A percentile compares a stretch with the other conserved stretches of the same genome.
Evolutionary conservation across 305 asterid genomes (phyloP).

Genomic region (Striga hermonthica): DNA sequence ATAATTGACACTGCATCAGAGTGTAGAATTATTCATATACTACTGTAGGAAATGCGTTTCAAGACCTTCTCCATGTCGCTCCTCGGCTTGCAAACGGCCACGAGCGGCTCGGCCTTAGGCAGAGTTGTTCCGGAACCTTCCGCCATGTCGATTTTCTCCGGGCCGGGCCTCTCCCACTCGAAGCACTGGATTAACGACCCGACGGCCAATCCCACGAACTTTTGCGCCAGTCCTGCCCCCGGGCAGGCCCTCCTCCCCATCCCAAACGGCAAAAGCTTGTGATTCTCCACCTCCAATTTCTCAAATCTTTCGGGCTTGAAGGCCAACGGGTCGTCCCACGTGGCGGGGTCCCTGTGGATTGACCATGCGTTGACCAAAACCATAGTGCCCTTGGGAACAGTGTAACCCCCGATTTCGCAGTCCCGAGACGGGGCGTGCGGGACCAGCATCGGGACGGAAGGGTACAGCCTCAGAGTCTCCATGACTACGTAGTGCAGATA

Average conservation of each 20-base stretch:
- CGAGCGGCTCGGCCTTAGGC: conserved; percentile 27
- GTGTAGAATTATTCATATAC: too few relatives aligned
- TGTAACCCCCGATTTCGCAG: conserved; percentile 33
- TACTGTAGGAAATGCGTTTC: neutral
- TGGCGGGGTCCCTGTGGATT: conserved; percentile 35
- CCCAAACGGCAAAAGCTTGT: conserved; percentile 35
- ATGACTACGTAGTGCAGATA: conserved; percentile 32
- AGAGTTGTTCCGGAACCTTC: conserved; percentile 27
- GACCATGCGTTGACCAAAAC: conserved; percentile 30
- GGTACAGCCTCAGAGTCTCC: conserved; percentile 37
- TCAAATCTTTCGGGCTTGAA: conserved; percentile 39
- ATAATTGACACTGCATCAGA: too few relatives aligned
- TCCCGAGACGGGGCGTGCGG: conserved; percentile 34
- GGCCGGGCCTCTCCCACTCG: conserved; percentile 33
- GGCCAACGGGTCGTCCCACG: conserved; percentile 34
- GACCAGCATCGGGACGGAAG: conserved; percentile 33
- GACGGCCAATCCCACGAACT: conserved; percentile 26
- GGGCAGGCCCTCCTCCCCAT: conserved; percentile 42
- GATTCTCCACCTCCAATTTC: conserved; percentile 30
- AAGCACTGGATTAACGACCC: conserved; percentile 39
- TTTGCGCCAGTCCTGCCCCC: conserved; percentile 28
- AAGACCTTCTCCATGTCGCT: conserved; percentile 20
- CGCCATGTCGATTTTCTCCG: conserved; percentile 13
- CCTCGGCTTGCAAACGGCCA: conserved; percentile 25
- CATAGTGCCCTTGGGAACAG: conserved; percentile 30